phyloP scores from a whole-genome alignment of 768 basidiomycete species.

The Termitomyces sp. region DNA sequence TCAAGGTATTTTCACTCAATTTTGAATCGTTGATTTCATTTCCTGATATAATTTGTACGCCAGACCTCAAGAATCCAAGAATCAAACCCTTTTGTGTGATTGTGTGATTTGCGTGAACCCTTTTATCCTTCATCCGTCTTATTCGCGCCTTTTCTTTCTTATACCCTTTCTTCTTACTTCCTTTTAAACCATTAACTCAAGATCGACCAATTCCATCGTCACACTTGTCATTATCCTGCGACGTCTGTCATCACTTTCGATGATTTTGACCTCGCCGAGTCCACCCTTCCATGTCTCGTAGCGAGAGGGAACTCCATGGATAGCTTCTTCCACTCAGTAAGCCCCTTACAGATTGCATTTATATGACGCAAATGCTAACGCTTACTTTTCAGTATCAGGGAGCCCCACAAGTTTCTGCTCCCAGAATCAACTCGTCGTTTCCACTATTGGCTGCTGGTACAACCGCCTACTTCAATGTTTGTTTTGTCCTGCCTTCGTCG shows the following conservation, averaged over 20 bases:
- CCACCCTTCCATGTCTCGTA: not conserved
- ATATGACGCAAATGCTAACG: not conserved
- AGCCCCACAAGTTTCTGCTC: not conserved
- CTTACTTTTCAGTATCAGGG: not conserved
- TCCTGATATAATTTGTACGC: not conserved
- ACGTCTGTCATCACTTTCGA: not conserved
- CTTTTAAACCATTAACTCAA: not conserved
- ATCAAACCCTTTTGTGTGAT: not conserved
- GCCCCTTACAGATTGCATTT: not conserved
- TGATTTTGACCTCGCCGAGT: not conserved
- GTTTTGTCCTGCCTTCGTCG: not conserved
- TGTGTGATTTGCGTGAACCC: not conserved
- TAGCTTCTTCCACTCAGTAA: not conserved
- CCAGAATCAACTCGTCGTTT: not conserved
- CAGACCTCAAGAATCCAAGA: not conserved
- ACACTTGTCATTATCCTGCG: not conserved
- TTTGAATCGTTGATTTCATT: not conserved
- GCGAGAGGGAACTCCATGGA: not conserved
- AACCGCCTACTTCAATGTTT: not conserved
- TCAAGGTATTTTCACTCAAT: not conserved
- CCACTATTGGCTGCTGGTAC: not conserved
- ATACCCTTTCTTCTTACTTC: too few species aligned
- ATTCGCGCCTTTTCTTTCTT: not conserved
- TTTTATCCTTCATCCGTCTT: not conserved
- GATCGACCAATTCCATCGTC: not conserved